These are phyloP conservation scores for Oryza brachyantha DNA, from an alignment of 176 grass and related monocot species.

Conservation along the genomic window DNA sequence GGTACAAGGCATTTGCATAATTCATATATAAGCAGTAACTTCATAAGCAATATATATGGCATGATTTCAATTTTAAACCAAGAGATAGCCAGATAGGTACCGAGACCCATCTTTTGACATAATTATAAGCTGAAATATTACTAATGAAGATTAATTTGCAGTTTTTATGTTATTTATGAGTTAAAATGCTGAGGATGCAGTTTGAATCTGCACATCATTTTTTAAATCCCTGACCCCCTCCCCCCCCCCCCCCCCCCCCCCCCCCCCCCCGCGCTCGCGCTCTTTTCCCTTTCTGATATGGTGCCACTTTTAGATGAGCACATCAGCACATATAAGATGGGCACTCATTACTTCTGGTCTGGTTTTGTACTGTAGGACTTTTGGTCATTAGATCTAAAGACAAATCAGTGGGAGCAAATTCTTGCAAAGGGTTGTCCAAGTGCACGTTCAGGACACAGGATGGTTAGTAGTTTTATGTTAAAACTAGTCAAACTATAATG, in stretches of 20 bases:
- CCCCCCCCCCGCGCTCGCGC: too few relatives aligned
- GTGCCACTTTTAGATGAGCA: background rate
- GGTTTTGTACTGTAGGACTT: constrained; percentile 66
- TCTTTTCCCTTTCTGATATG: constrained; percentile 20
- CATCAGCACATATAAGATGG: background rate
- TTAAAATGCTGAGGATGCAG: background rate
- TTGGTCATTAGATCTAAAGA: constrained; percentile 90
- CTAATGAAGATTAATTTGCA: background rate
- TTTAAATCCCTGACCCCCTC: background rate
- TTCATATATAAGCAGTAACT: background rate
- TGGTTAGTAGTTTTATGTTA: constrained; percentile 48
- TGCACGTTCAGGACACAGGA: constrained; percentile 94
- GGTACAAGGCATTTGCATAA: constrained; percentile 5
- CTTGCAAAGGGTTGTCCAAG: constrained; percentile 89
- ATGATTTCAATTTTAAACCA: constrained; percentile 22
- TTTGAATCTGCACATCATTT: background rate
- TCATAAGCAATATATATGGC: background rate
- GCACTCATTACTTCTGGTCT: constrained; percentile 16
- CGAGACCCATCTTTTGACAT: background rate
- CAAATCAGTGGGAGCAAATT: constrained; percentile 97
- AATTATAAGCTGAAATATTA: constrained; percentile 4
- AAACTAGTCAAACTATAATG: background rate
- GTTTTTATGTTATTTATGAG: constrained; percentile 12
- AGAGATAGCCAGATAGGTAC: constrained; percentile 11
- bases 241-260: too few relatives aligned